Evolutionary conservation across 768 basidiomycete species (phyloP).

Genomic region (Russula vinacea): DNA sequence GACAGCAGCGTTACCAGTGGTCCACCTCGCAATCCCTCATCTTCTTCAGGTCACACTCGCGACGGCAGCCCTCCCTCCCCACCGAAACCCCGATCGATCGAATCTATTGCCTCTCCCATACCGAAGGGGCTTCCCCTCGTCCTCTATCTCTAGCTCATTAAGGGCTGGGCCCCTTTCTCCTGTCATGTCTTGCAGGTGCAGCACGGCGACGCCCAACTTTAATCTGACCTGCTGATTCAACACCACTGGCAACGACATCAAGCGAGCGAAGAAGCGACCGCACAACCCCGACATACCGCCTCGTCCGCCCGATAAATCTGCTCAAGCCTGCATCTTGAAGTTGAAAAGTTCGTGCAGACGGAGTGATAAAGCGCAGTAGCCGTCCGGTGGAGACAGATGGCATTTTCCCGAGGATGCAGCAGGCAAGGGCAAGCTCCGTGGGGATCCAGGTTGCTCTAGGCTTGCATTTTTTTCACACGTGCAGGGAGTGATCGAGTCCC

Average conservation of each 20-base stretch:
- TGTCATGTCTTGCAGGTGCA: constrained; percentile 85
- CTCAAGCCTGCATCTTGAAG: constrained; percentile 40
- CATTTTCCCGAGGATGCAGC: not conserved
- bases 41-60: constrained; percentile 28
- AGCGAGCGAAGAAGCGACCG: too few relatives aligned
- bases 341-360: constrained; percentile 38
- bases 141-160: constrained; percentile 68
- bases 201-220: constrained; percentile 37
- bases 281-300: too few relatives aligned
- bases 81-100: constrained; percentile 66
- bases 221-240: too few relatives aligned
- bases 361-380: not conserved
- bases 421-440: not conserved
- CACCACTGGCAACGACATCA: too few relatives aligned
- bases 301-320: too few relatives aligned
- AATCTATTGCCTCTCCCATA: constrained; percentile 68
- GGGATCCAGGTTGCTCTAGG: not conserved
- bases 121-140: constrained; percentile 58
- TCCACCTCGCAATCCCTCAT: constrained; percentile 29
- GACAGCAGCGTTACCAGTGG: constrained; percentile 32
- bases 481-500: not conserved
- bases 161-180: constrained; percentile 93
- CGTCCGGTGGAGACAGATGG: not conserved
- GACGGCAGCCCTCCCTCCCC: constrained; percentile 38
- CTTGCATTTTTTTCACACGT: not conserved